These are phyloP conservation scores for Albugo laibachii DNA, from an alignment of 352 stramenopile genomes.

Conservation along the genomic window DNA sequence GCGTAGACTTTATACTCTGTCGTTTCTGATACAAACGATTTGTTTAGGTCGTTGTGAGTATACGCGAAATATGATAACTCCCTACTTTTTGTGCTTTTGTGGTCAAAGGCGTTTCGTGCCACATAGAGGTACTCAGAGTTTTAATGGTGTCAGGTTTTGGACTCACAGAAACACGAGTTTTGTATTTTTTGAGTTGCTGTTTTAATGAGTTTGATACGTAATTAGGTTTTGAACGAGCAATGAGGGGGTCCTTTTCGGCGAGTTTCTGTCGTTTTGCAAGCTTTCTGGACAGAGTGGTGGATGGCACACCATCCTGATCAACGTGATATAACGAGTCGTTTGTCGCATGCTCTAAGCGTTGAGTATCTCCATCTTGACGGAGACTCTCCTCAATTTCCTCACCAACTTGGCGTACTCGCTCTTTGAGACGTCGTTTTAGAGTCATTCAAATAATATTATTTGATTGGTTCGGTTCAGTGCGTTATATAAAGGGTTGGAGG, in stretches of 20 bases:
- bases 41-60: not conserved
- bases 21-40: constrained; percentile 6
- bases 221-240: constrained; percentile 51
- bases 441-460: constrained; percentile 3
- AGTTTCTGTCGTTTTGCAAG: constrained; percentile 59
- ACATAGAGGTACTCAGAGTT: constrained; percentile 12
- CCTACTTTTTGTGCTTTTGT: constrained; percentile 9
- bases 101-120: constrained; percentile 3
- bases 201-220: constrained; percentile 36
- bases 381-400: constrained; percentile 59
- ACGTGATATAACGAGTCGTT: constrained; percentile 65
- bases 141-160: constrained; percentile 2
- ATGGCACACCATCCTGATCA: constrained; percentile 27
- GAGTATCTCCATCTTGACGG: constrained; percentile 47
- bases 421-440: constrained; percentile 6
- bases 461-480: too few species aligned
- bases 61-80: not conserved
- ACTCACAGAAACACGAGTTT: constrained; percentile 29
- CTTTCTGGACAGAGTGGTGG: not conserved
- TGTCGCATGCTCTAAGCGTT: constrained; percentile 53
- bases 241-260: constrained; percentile 39
- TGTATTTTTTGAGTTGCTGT: constrained; percentile 19
- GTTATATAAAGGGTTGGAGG: too few species aligned
- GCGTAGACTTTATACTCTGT: constrained; percentile 35
- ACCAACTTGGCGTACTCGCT: constrained; percentile 19